phyloP scores from a whole-genome alignment of 2,329 filamentous ascomycete genomes.

The Epicoccum sorghinum region DNA sequence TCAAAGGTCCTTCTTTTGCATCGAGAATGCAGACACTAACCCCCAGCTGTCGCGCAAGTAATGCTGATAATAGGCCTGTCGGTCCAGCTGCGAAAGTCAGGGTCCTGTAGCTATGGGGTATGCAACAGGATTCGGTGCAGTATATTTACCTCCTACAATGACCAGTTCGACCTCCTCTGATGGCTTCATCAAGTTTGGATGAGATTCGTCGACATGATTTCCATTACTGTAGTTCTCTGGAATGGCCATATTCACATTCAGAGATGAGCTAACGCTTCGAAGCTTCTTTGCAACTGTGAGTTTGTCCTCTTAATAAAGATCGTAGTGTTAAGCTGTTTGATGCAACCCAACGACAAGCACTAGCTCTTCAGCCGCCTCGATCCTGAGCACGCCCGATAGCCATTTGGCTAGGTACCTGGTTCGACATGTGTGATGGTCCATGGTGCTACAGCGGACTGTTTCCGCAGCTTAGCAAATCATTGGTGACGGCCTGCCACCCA shows the following conservation, averaged over 20 bases:
- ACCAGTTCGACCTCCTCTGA: constrained; percentile 18
- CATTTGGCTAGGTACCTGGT: too few relatives aligned
- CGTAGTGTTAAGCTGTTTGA: not conserved
- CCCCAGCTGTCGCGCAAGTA: constrained; percentile 52
- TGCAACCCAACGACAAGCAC: not conserved
- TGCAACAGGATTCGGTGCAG: not conserved
- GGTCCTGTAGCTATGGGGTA: not conserved
- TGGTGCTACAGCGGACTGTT: constrained; percentile 2
- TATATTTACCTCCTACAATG: constrained; percentile 23
- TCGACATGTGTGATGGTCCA: not conserved
- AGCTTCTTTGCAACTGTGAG: not conserved
- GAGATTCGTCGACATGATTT: not conserved
- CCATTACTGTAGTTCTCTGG: not conserved
- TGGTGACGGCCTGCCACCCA: not conserved
- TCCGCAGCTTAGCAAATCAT: constrained; percentile 1
- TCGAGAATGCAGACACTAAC: constrained; percentile 51
- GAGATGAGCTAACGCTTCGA: not conserved
- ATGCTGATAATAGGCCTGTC: constrained; percentile 54
- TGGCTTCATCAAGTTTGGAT: not conserved
- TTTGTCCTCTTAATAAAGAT: too few relatives aligned
- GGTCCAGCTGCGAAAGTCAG: constrained; percentile 49
- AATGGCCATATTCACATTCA: not conserved
- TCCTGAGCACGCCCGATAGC: not conserved
- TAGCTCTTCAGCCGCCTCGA: not conserved
- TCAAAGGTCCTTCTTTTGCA: constrained; percentile 48